These are phyloP conservation scores for Eutypella sp. DNA, from an alignment of 2,329 filamentous ascomycete species.

Conservation along the genomic window DNA sequence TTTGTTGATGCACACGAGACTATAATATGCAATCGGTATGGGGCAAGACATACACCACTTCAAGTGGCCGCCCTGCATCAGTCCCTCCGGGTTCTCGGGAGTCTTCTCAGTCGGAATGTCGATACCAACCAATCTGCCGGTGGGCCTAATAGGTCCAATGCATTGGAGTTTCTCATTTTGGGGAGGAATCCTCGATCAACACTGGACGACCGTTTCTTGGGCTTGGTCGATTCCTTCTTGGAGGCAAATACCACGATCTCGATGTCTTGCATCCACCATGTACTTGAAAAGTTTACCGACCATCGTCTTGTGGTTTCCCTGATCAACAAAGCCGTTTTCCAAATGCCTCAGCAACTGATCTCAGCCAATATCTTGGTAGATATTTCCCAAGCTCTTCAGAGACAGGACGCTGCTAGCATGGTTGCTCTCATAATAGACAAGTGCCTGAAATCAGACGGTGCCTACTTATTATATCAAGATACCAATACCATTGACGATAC, in stretches of 20 bases:
- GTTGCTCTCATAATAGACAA: background rate
- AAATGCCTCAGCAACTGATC: background rate
- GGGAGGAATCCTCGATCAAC: background rate
- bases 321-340: background rate
- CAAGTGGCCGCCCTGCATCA: background rate
- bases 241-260: background rate
- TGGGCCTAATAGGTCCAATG: background rate
- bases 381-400: background rate
- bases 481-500: background rate
- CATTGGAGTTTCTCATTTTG: background rate
- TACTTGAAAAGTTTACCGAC: background rate
- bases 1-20: conserved; percentile 6
- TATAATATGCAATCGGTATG: background rate
- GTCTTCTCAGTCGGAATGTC: conserved; percentile 1
- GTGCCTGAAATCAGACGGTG: background rate
- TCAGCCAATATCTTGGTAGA: background rate
- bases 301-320: conserved; percentile 2
- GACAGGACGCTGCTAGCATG: background rate
- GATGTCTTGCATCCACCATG: background rate
- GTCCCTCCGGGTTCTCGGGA: conserved; percentile 2
- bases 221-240: background rate
- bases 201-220: conserved; percentile 1
- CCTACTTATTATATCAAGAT: background rate
- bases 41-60: conserved; percentile 5
- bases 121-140: conserved; percentile 5